phyloP scores from a whole-genome alignment of 1,139 yeast genomes.

The Lodderomyces metapsilosis region DNA sequence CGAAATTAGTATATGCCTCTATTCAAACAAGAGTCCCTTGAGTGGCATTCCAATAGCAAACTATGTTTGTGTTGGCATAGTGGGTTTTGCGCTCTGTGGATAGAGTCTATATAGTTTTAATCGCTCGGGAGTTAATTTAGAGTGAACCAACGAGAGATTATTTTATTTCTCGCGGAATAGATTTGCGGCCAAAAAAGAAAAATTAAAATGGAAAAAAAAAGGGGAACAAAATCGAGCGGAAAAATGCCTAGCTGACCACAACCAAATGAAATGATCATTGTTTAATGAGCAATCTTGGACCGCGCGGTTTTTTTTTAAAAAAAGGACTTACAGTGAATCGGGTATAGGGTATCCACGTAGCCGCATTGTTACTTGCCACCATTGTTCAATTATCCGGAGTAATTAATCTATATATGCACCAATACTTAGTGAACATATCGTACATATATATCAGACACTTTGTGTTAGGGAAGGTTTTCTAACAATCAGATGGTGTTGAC shows the following conservation, averaged over 20 bases:
- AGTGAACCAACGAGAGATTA: too few relatives aligned
- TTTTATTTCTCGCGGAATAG: not conserved
- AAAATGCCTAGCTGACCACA: not conserved
- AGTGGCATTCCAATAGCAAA: too few relatives aligned
- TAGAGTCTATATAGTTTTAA: too few relatives aligned
- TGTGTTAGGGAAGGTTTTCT: not conserved
- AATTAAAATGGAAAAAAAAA: not conserved
- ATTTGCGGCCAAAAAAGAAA: not conserved
- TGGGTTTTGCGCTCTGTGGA: too few relatives aligned
- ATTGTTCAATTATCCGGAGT: not conserved
- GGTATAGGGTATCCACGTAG: too few relatives aligned
- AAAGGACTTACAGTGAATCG: too few relatives aligned
- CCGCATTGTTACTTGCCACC: not conserved
- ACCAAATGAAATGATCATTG: too few relatives aligned
- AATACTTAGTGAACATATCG: not conserved
- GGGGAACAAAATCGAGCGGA: constrained; percentile 1
- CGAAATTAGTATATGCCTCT: too few relatives aligned
- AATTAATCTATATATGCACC: not conserved
- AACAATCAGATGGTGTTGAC: not conserved
- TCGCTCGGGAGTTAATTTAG: not conserved
- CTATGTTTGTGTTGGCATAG: too few relatives aligned
- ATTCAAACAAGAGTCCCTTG: too few relatives aligned
- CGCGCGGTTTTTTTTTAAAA: not conserved
- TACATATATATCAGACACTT: too few relatives aligned
- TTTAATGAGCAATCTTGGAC: too few relatives aligned